A percentile compares a stretch with the other conserved stretches of the same genome.
Conservation (phyloP, 1,284 basidiomycete species). For the Puccinia novopanici region DNA sequence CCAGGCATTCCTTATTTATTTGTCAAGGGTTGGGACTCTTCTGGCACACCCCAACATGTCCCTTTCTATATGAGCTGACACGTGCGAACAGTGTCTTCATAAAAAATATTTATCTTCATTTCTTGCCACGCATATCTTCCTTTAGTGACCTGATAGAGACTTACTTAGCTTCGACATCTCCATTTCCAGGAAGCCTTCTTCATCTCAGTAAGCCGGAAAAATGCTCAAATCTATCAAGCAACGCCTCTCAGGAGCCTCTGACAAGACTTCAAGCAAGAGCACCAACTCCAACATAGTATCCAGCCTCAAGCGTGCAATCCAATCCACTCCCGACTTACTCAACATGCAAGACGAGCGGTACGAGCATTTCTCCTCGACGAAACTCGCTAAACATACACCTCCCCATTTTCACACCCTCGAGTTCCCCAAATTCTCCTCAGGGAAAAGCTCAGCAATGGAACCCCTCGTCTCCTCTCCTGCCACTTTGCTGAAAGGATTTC, state of each 20-base stretch:
- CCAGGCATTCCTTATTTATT: not conserved
- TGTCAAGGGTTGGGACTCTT: not conserved
- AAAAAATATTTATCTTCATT: not conserved
- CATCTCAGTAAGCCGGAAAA: slow-evolving; percentile 12
- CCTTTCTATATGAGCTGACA: too few species aligned
- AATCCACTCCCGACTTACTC: slow-evolving; percentile 21
- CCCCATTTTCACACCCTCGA: not conserved
- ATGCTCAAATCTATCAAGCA: slow-evolving; percentile 15
- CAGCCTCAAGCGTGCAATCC: slow-evolving; percentile 15
- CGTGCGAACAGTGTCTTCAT: too few species aligned
- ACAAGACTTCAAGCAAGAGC: not conserved
- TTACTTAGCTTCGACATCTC: not conserved
- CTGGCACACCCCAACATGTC: not conserved
- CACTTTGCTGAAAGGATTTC: not conserved
- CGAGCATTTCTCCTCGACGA: not conserved
- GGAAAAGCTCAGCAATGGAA: not conserved
- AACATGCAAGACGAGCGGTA: not conserved
- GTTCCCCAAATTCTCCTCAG: not conserved
- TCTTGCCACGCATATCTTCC: not conserved
- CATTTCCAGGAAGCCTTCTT: not conserved
- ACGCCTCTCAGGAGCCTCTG: slow-evolving; percentile 13
- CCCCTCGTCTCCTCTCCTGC: not conserved
- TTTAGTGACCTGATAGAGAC: not conserved
- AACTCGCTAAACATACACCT: not conserved
- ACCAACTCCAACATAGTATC: not conserved